Percentiles rank a stretch among this genome's conserved stretches.
These are phyloP conservation scores for Xylariaceae sp. DNA, from an alignment of 2,329 filamentous ascomycete genomes.

Conservation along the genomic window DNA sequence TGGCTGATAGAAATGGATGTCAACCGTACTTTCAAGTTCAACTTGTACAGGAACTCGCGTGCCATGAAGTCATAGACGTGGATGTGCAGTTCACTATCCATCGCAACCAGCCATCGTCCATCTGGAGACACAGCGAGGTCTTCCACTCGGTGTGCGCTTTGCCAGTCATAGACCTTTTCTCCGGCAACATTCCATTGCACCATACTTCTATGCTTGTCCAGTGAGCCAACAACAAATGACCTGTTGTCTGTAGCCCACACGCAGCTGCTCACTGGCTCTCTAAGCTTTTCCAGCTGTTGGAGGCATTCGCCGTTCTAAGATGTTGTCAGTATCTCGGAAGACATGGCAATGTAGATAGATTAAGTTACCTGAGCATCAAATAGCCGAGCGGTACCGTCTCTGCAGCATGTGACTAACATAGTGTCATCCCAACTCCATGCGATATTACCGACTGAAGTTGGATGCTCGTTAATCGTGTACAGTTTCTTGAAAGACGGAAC, in stretches of 20 bases:
- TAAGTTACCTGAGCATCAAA: conserved; percentile 68
- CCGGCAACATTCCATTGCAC: conserved; percentile 69
- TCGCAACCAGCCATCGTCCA: conserved; percentile 75
- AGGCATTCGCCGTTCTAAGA: conserved; percentile 61
- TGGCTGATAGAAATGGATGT: conserved; percentile 79
- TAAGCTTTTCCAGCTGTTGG: conserved; percentile 65
- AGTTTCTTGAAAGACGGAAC: conserved; percentile 66
- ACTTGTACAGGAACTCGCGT: conserved; percentile 70
- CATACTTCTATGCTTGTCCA: conserved; percentile 65
- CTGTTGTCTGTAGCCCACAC: conserved; percentile 82
- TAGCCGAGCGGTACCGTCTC: conserved; percentile 69
- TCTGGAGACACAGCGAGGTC: conserved; percentile 82
- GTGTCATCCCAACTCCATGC: conserved; percentile 91
- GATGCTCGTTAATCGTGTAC: conserved; percentile 63
- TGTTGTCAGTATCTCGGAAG: conserved; percentile 3
- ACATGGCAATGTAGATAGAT: background rate
- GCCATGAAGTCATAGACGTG: conserved; percentile 81
- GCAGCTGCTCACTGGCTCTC: conserved; percentile 83
- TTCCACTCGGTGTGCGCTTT: conserved; percentile 71
- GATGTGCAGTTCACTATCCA: conserved; percentile 67
- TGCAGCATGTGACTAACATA: conserved; percentile 79
- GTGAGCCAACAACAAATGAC: conserved; percentile 75
- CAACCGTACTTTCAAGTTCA: conserved; percentile 65
- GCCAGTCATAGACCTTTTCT: conserved; percentile 63
- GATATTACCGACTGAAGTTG: conserved; percentile 71